These are phyloP conservation scores for Microthlaspi erraticum DNA, from an alignment of 345 rosid genomes.

Conservation along the genomic window DNA sequence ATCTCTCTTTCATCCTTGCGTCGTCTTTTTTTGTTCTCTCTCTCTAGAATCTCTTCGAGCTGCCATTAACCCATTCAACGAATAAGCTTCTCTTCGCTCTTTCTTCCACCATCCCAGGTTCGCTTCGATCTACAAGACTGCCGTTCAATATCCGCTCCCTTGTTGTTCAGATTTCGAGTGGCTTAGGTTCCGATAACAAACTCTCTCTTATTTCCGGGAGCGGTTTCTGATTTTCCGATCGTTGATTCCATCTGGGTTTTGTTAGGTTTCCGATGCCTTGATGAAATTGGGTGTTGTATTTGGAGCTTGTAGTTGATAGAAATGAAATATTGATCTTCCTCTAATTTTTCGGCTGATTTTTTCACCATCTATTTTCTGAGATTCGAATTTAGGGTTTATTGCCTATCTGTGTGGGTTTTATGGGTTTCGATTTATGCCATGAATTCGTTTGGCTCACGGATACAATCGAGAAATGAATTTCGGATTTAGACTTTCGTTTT, in stretches of 20 bases:
- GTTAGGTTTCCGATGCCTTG: slow-evolving; percentile 32
- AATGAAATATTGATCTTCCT: slow-evolving; percentile 16
- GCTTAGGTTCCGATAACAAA: slow-evolving; percentile 53
- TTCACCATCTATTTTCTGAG: slow-evolving; percentile 5
- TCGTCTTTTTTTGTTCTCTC: slow-evolving; percentile 39
- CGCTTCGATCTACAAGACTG: slow-evolving; percentile 56
- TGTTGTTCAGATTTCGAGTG: slow-evolving; percentile 27
- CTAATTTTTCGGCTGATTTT: slow-evolving; percentile 12
- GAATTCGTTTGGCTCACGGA: slow-evolving; percentile 13
- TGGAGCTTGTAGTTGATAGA: slow-evolving; percentile 29
- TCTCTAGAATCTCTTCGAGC: slow-evolving; percentile 59
- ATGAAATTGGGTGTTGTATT: slow-evolving; percentile 34
- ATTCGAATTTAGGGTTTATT: slow-evolving; percentile 50
- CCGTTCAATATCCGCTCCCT: background rate
- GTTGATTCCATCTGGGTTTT: slow-evolving; percentile 30
- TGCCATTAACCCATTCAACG: slow-evolving; percentile 51
- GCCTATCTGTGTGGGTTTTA: slow-evolving; percentile 30
- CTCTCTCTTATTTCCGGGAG: slow-evolving; percentile 30
- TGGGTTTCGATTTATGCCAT: slow-evolving; percentile 27
- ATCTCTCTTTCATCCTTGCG: slow-evolving; percentile 43
- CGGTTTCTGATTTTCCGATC: slow-evolving; percentile 43
- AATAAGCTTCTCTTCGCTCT: slow-evolving; percentile 47
- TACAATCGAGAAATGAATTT: slow-evolving; percentile 5
- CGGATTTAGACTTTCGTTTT: background rate
- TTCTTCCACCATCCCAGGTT: slow-evolving; percentile 50